Evolutionary conservation across 768 basidiomycete genomes (phyloP).

Genomic region (Leccinum disarticulatum): DNA sequence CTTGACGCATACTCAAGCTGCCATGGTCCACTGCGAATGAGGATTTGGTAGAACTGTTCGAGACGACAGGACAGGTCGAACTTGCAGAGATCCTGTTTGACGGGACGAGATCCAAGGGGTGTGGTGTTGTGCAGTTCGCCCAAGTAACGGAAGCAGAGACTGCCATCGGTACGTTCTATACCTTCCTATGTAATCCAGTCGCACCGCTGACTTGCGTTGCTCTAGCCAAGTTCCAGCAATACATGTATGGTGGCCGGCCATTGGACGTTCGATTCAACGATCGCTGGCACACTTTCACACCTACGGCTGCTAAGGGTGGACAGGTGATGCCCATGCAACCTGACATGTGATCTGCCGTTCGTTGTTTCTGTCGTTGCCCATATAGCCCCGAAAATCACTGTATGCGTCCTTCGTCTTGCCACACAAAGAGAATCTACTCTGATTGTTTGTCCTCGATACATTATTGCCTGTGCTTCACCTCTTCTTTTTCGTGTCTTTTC

Average conservation of each 20-base stretch:
- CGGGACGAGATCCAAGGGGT: conserved; percentile 88
- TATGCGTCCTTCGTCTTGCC: not conserved
- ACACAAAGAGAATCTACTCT: not conserved
- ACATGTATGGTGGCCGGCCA: conserved; percentile 92
- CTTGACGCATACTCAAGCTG: conserved; percentile 48
- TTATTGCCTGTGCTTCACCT: not conserved
- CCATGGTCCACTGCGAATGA: conserved; percentile 99
- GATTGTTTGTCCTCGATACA: not conserved
- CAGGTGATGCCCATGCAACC: conserved; percentile 66
- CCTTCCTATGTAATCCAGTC: not conserved
- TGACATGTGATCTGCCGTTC: conserved; percentile 36
- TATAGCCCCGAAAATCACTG: not conserved
- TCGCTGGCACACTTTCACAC: conserved; percentile 91
- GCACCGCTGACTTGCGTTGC: conserved; percentile 1
- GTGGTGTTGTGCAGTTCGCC: conserved; percentile 93
- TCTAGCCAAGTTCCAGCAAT: conserved; percentile 89
- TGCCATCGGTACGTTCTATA: conserved; percentile 66
- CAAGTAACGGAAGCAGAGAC: conserved; percentile 89
- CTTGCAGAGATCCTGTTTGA: conserved; percentile 94
- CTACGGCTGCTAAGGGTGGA: conserved; percentile 85
- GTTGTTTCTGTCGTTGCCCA: not conserved
- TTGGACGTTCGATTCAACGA: conserved; percentile 93
- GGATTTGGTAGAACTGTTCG: conserved; percentile 95
- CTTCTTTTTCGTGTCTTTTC: not conserved
- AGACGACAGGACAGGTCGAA: conserved; percentile 95